Base-by-base conservation (phyloP, 805 yeast genomes). In the Trichomonascus vanleenenianus region DNA sequence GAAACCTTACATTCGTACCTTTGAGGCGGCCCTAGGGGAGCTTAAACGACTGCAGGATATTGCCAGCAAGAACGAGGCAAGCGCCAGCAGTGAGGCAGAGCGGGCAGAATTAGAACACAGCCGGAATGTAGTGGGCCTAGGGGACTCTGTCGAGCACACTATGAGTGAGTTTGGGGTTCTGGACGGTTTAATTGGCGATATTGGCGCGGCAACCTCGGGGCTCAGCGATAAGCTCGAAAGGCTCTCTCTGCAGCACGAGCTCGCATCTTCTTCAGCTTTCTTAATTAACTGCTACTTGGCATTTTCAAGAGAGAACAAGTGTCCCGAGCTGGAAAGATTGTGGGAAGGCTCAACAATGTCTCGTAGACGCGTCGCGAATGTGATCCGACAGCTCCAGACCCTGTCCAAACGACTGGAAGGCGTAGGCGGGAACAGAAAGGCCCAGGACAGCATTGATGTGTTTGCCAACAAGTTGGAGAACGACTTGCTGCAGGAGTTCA, bases 1-100 rank as follows among this genome's bases (percentile, higher is more conserved):
- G 1, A 87, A 86, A 57, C 97, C 97, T 1, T 93, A 85, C 60
- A 91, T 91, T 40, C 76, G 96, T 54, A 86, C 96, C 0, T 89
- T 93, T 62, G 97, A 91, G 60, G 79, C 89, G 1, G 85, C 93
- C 2, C 67, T 88, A 39, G 72, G 79, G 39, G 91, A 86, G 56
- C 67, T 91, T 52, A 76, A 78, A 55, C 71, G 70, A 42, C 64
- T 93, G 37, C 72, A 72, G 39, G 74, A 72, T 1, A 82, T 82
- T 38, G 76, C 88, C 2, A 59, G 64, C 3, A 60, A 62, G 12
- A 72, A 72, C 44, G 81, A 78, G 50, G 65, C 65, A 3, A 64
- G 65, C n/a, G 69, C 80, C 18, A 82, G 75, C 40, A 66, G 65
- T 15, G 79, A 77, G 15, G 86, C 83, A 1, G 72, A 75, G 2